Evolutionary conservation across 805 yeast species (phyloP).

Genomic region (Kodamaea leandrae): DNA sequence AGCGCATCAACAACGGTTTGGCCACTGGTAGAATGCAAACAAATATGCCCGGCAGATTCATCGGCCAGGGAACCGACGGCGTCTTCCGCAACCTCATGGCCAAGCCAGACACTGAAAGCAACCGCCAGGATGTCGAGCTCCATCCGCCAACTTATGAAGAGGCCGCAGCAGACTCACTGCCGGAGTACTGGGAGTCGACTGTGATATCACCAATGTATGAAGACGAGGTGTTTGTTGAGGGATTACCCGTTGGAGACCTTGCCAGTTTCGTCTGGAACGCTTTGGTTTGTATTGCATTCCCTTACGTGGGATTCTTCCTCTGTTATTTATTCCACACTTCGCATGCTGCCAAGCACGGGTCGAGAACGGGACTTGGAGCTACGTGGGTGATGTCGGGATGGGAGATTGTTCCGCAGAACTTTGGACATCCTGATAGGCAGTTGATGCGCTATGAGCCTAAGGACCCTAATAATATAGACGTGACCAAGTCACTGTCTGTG

Average conservation of each 20-base stretch:
- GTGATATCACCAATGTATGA: conserved; percentile 73
- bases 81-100: conserved; percentile 91
- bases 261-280: conserved; percentile 88
- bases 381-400: conserved; percentile 70
- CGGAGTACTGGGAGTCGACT: conserved; percentile 95
- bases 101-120: conserved; percentile 63
- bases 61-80: conserved; percentile 67
- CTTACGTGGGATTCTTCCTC: conserved; percentile 86
- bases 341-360: conserved; percentile 95
- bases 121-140: conserved; percentile 41
- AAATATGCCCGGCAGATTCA: conserved; percentile 42
- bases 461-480: conserved; percentile 34
- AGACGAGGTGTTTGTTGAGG: conserved; percentile 92
- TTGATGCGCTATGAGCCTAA: conserved; percentile 34
- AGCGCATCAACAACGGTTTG: conserved; percentile 40
- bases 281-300: conserved; percentile 86
- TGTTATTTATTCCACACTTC: conserved; percentile 92
- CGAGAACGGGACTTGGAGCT: conserved; percentile 86
- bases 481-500: conserved; percentile 26
- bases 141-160: conserved; percentile 90
- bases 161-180: conserved; percentile 90
- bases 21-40: conserved; percentile 43
- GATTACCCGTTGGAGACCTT: conserved; percentile 91
- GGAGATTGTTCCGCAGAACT: conserved; percentile 37
- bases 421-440: conserved; percentile 34